Evolutionary conservation across 805 yeast genomes (phyloP), one percentile per base, ranked within the genome.

Genomic region (Barnettozyma wickerhamii): DNA sequence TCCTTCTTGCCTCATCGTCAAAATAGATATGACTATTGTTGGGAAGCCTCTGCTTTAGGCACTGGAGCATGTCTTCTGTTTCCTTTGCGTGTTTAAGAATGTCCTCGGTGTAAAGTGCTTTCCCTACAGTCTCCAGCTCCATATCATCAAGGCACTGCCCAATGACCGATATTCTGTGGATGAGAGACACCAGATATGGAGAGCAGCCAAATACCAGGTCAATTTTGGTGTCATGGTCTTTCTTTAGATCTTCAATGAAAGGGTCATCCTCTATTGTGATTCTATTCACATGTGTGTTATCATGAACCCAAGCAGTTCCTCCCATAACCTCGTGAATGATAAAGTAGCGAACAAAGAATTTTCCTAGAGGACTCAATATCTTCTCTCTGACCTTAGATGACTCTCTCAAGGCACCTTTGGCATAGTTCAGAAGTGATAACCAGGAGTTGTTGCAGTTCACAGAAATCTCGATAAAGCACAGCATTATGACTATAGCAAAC

Each of bases 271-370:
- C 54, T n/a, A 53, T 53, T 7, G 51, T 52, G 9, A 49, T 23
- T 14, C 33, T 45, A 13, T 44, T 33, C 10, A 40, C 19, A 20
- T 30, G 26, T 7, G 41, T 33, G 14, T 39, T 40, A 24, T 57
- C 58, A 31, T 51, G 49, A 15, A 54, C 51, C 69, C 68, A 65
- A 2, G 67, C 69, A 0, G 73, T 68, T 35, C 65, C 69, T 4
- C 71, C 69, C 70, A 69, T 63, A 2, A 69, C 65, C 42, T 69
- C 74, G 46, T 69, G 72, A 12, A 65, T 54, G 6, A 65, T 57
- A 44, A 69, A 63, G 43, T 67, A 68, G 14, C 69, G 43, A 6
- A 63, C 54, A 41, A 66, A 65, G 38, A 68, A 67, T 23, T 51
- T 58, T 10, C 58, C 60, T 40, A 67, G 47, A 2, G 69, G 66